These are phyloP conservation scores for Lathyrus sativus DNA, from an alignment of 306 rosid genomes.

Conservation along the genomic window DNA sequence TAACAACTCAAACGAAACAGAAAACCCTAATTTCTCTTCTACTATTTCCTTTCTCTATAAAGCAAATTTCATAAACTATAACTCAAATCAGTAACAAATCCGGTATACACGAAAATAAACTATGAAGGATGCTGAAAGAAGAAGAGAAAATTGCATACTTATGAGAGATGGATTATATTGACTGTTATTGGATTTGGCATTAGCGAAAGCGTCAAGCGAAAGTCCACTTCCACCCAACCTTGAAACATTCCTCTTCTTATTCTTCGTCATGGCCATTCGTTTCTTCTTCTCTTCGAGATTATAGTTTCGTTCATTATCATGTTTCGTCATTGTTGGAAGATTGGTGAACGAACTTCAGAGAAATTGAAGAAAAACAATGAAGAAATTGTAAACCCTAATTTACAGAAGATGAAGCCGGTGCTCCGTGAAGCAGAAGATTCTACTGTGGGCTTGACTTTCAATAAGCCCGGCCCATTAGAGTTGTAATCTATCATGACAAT, in stretches of 20 bases:
- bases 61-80: not conserved
- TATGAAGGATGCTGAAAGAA: not conserved
- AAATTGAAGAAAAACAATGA: not conserved
- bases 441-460: not conserved
- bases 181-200: conserved; percentile 56
- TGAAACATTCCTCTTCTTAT: conserved; percentile 45
- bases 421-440: not conserved
- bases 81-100: not conserved
- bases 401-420: not conserved
- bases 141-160: conserved; percentile 50
- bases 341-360: conserved; percentile 14
- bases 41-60: not conserved
- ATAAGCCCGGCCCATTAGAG: not conserved
- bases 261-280: conserved; percentile 36
- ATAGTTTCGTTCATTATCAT: conserved; percentile 31
- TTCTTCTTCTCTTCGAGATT: conserved; percentile 37
- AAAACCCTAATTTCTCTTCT: not conserved
- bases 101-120: not conserved
- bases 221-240: conserved; percentile 69
- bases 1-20: not conserved
- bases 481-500: too few relatives aligned
- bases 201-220: conserved; percentile 63
- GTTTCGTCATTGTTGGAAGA: conserved; percentile 55
- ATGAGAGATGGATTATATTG: conserved; percentile 75
- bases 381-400: conserved; percentile 38